Conservation (phyloP, 208 protist species). For the Naegleria fowleri region DNA sequence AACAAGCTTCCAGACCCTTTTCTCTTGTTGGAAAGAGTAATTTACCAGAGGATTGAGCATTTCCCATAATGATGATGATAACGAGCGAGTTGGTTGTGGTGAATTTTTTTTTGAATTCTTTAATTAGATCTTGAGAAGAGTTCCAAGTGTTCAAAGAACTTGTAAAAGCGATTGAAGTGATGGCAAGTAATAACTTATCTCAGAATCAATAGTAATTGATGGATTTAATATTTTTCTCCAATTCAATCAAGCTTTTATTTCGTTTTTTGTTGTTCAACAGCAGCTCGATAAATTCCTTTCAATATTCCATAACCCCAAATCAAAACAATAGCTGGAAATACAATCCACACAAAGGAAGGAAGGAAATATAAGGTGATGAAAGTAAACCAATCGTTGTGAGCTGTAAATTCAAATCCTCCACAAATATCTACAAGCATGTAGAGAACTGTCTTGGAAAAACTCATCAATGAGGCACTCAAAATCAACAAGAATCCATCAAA, state of each 20-base stretch:
- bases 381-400: background rate
- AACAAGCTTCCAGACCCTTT: background rate
- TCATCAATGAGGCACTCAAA: background rate
- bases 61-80: background rate
- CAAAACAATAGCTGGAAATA: background rate
- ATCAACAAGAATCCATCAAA: background rate
- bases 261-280: background rate
- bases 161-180: no score
- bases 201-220: no score
- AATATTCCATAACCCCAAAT: background rate
- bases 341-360: background rate
- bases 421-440: background rate
- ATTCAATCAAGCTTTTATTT: background rate
- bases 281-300: background rate
- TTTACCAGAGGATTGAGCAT: background rate
- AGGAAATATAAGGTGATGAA: background rate
- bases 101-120: no score
- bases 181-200: no score
- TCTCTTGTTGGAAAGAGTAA: background rate
- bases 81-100: no score
- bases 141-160: no score
- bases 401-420: background rate
- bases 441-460: background rate
- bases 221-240: no score
- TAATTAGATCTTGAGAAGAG: no score